phyloP scores from a whole-genome alignment of 768 basidiomycete genomes.

The Trichaptum fuscoviolaceum region DNA sequence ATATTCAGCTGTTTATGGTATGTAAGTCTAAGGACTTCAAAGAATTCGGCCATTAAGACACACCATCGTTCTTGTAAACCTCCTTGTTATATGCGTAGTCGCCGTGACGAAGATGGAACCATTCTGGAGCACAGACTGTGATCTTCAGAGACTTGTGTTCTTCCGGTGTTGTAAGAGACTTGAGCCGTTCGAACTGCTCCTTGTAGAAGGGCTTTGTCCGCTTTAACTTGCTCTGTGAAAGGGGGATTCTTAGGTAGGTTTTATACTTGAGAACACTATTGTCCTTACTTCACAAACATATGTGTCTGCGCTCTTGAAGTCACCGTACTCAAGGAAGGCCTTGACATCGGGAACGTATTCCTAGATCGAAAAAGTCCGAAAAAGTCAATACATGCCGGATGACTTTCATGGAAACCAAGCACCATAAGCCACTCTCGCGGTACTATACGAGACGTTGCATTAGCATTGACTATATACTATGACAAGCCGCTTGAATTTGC shows the following conservation, averaged over 20 bases:
- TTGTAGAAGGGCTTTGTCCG: slow-evolving; percentile 58
- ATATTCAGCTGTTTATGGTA: slow-evolving; percentile 15
- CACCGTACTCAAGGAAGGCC: slow-evolving; percentile 25
- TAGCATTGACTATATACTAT: slow-evolving; percentile 8
- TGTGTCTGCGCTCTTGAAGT: slow-evolving; percentile 28
- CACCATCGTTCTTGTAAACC: slow-evolving; percentile 58
- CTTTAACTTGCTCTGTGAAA: slow-evolving; percentile 53
- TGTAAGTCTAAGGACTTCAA: slow-evolving; percentile 7
- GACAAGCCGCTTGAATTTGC: slow-evolving; percentile 15
- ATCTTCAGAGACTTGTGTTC: slow-evolving; percentile 67
- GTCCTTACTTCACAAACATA: slow-evolving; percentile 24
- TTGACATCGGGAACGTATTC: slow-evolving; percentile 30
- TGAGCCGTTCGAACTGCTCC: slow-evolving; percentile 58
- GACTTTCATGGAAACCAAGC: slow-evolving; percentile 8
- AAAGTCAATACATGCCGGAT: slow-evolving; percentile 33
- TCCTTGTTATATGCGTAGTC: slow-evolving; percentile 52
- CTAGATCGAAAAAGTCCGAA: slow-evolving; percentile 10
- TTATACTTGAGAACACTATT: not conserved
- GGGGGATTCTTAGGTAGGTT: slow-evolving; percentile 1
- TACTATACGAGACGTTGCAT: slow-evolving; percentile 8
- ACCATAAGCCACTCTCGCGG: slow-evolving; percentile 40
- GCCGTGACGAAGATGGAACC: slow-evolving; percentile 68
- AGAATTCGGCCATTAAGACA: slow-evolving; percentile 9
- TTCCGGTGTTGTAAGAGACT: slow-evolving; percentile 51
- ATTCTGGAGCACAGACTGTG: slow-evolving; percentile 66